A percentile compares a stretch with the other conserved stretches of the same genome.
Conservation (phyloP, 2,329 filamentous ascomycete genomes). For the Akanthomyces lecanii region DNA sequence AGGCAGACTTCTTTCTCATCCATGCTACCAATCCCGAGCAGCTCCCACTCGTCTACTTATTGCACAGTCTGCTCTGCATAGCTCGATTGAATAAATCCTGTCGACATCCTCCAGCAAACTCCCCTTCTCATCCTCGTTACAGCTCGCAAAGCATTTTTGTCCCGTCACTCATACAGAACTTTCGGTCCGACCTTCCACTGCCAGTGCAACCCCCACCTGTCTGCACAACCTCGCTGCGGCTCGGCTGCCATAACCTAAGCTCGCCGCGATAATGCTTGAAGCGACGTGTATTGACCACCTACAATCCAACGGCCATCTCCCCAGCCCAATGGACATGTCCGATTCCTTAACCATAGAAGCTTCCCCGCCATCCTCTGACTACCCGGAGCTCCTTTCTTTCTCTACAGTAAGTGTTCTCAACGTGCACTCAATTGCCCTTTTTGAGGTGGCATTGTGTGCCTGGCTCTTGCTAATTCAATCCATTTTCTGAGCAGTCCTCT, state of each 20-base stretch:
- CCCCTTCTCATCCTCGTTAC: neutral
- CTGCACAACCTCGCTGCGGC: neutral
- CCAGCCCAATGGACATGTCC: slow-evolving; percentile 4
- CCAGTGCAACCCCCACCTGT: neutral
- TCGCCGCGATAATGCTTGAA: neutral
- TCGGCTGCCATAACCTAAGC: neutral
- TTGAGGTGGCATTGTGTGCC: neutral
- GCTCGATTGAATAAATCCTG: neutral
- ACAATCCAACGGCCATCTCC: neutral
- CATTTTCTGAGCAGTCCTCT: slow-evolving; percentile 21
- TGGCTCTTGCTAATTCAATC: neutral
- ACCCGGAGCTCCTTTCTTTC: slow-evolving; percentile 10
- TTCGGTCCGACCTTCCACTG: neutral
- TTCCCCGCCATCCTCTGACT: slow-evolving; percentile 5
- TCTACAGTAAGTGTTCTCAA: neutral
- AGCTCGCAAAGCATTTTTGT: neutral
- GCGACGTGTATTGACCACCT: slow-evolving; percentile 5
- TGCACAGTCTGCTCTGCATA: neutral
- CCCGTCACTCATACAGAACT: neutral
- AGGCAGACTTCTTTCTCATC: slow-evolving; percentile 2
- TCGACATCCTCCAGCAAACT: neutral
- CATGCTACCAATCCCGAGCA: neutral
- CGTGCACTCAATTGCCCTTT: neutral
- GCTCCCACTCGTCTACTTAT: neutral
- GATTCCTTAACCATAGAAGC: neutral